Evolutionary conservation across 1,284 basidiomycete genomes (phyloP).

Genomic region (Boletellus deceptivus): DNA sequence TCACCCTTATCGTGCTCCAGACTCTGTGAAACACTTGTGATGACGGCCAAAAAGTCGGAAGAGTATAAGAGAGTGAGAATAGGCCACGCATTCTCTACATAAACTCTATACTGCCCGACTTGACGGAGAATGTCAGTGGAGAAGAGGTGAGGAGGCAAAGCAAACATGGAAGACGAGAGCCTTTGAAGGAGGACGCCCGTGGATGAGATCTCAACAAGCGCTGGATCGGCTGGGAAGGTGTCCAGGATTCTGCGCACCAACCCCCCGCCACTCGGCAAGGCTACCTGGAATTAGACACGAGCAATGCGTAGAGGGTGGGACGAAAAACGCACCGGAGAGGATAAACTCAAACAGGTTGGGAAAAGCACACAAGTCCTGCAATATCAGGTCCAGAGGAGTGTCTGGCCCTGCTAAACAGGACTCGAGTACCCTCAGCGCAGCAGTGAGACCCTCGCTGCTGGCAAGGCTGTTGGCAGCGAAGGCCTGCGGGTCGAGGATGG

Average conservation of each 20-base stretch:
- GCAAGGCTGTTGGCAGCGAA: constrained; percentile 15
- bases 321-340: constrained; percentile 21
- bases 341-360: constrained; percentile 28
- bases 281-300: constrained; percentile 10
- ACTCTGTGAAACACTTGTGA: not conserved
- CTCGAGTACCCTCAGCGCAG: constrained; percentile 20
- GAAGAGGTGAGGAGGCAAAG: constrained; percentile 18
- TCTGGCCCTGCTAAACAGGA: constrained; percentile 30
- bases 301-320: not conserved
- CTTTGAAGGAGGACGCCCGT: not conserved
- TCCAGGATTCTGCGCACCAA: constrained; percentile 20
- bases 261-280: constrained; percentile 6
- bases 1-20: constrained; percentile 8
- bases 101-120: constrained; percentile 18
- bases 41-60: constrained; percentile 7
- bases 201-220: constrained; percentile 13
- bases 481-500: constrained; percentile 12
- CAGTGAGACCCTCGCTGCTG: not conserved
- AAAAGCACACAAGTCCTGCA: constrained; percentile 28
- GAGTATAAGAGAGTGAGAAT: constrained; percentile 5
- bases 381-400: constrained; percentile 22
- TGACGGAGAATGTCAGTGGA: constrained; percentile 9
- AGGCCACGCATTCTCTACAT: constrained; percentile 14
- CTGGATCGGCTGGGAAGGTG: constrained; percentile 20
- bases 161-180: constrained; percentile 18